A percentile compares a stretch with the other conserved stretches of the same genome.
Conservation (phyloP, 805 yeast genomes). For the Cyberlindnera mycetangii region DNA sequence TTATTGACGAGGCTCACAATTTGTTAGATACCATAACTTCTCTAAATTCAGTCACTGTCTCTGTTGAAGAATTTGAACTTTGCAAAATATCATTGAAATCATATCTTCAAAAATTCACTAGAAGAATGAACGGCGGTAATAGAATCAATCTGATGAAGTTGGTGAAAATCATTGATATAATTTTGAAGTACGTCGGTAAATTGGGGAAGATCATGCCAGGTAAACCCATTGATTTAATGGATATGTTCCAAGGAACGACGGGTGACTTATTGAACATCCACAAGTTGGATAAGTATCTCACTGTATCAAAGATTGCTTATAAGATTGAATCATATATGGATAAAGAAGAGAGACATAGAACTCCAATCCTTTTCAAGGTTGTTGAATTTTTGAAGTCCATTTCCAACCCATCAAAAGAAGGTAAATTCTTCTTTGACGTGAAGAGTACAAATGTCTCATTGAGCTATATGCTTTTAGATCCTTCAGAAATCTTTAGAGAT, state of each 20-base stretch:
- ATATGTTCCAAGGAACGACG: constrained; percentile 55
- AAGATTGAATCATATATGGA: constrained; percentile 74
- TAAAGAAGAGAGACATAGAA: constrained; percentile 16
- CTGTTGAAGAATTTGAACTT: constrained; percentile 43
- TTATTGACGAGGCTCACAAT: constrained; percentile 93
- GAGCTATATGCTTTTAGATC: constrained; percentile 76
- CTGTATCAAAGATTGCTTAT: constrained; percentile 72
- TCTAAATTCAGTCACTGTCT: constrained; percentile 60
- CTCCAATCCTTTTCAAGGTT: constrained; percentile 51
- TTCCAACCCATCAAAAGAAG: constrained; percentile 75
- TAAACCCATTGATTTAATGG: constrained; percentile 43
- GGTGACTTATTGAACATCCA: constrained; percentile 72
- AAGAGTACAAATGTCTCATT: constrained; percentile 33
- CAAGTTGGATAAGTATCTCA: constrained; percentile 61
- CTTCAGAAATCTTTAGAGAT: constrained; percentile 64
- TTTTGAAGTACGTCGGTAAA: constrained; percentile 46
- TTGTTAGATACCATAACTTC: constrained; percentile 71
- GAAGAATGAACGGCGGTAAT: constrained; percentile 66
- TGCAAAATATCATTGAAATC: constrained; percentile 47
- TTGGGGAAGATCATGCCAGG: constrained; percentile 46
- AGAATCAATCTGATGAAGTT: constrained; percentile 66
- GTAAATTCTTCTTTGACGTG: constrained; percentile 67
- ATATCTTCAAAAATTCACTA: constrained; percentile 60
- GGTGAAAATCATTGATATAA: constrained; percentile 49
- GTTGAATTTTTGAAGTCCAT: constrained; percentile 61